These are phyloP conservation scores for Pezicula radicicola DNA, from an alignment of 2,329 filamentous ascomycete genomes.

Conservation along the genomic window DNA sequence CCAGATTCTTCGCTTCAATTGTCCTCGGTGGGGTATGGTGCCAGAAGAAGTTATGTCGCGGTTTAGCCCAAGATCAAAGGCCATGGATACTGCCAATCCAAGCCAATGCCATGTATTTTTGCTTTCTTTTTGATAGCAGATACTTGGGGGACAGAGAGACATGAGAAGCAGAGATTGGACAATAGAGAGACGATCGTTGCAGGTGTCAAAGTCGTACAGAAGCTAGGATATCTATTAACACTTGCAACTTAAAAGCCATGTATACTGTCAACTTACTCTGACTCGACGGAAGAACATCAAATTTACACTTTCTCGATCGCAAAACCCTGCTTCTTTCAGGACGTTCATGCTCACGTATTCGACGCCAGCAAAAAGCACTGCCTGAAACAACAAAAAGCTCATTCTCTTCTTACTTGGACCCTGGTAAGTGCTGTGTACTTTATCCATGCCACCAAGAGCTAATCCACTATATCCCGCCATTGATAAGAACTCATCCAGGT, in stretches of 20 bases:
- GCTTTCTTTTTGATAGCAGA: background rate
- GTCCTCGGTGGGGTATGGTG: slow-evolving; percentile 62
- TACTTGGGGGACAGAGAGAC: slow-evolving; percentile 16
- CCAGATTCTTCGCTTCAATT: slow-evolving; percentile 91
- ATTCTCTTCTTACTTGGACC: slow-evolving; percentile 4
- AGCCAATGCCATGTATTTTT: slow-evolving; percentile 33
- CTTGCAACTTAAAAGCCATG: background rate
- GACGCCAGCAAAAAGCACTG: slow-evolving; percentile 19
- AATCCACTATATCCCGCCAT: slow-evolving; percentile 5
- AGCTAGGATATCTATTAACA: background rate
- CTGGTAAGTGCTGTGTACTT: background rate
- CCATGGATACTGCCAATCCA: slow-evolving; percentile 46
- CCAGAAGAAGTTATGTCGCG: slow-evolving; percentile 66
- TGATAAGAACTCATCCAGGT: slow-evolving; percentile 16
- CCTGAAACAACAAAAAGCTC: slow-evolving; percentile 19
- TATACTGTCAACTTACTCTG: slow-evolving; percentile 6
- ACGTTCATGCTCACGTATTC: slow-evolving; percentile 7
- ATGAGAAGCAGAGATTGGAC: slow-evolving; percentile 19
- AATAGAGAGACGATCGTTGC: slow-evolving; percentile 10
- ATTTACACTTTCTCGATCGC: slow-evolving; percentile 9
- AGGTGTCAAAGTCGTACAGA: slow-evolving; percentile 20
- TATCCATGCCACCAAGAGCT: background rate
- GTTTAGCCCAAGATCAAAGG: slow-evolving; percentile 45
- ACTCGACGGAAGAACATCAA: slow-evolving; percentile 14
- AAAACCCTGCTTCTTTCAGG: slow-evolving; percentile 15